Conservation (phyloP, 441 rosid genomes). For the Adansonia rubrostipa region DNA sequence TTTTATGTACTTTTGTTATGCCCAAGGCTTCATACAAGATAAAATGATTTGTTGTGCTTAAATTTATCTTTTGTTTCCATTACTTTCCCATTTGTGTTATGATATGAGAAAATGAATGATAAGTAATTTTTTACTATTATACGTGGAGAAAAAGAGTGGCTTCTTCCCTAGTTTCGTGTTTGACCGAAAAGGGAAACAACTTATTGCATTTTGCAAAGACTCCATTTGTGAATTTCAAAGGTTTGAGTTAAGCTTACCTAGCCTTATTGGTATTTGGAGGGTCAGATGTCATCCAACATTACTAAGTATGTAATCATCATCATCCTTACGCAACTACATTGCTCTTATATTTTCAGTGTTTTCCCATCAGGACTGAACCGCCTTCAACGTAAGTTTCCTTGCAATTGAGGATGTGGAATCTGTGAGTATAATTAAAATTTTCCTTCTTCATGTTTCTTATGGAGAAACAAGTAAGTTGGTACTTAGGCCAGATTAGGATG, state of each 20-base stretch:
- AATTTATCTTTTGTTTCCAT: neutral
- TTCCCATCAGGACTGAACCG: slow-evolving; percentile 52
- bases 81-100: neutral
- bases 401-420: slow-evolving; percentile 46
- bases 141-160: neutral
- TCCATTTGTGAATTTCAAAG: neutral
- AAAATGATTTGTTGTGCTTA: neutral
- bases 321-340: neutral
- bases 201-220: neutral
- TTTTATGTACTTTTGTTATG: slow-evolving; percentile 10
- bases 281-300: neutral
- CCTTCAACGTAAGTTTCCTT: slow-evolving; percentile 63
- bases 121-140: neutral
- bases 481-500: neutral
- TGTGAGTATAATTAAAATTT: slow-evolving; percentile 42
- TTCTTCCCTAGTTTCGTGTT: neutral
- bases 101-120: neutral
- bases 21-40: neutral
- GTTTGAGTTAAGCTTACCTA: neutral
- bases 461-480: slow-evolving; percentile 7
- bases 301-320: neutral
- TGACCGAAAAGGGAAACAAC: neutral
- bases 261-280: slow-evolving; percentile 1
- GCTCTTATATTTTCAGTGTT: slow-evolving; percentile 25
- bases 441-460: slow-evolving; percentile 3